phyloP scores from a whole-genome alignment of 106 monocot species.

The Agapanthus africanus region DNA sequence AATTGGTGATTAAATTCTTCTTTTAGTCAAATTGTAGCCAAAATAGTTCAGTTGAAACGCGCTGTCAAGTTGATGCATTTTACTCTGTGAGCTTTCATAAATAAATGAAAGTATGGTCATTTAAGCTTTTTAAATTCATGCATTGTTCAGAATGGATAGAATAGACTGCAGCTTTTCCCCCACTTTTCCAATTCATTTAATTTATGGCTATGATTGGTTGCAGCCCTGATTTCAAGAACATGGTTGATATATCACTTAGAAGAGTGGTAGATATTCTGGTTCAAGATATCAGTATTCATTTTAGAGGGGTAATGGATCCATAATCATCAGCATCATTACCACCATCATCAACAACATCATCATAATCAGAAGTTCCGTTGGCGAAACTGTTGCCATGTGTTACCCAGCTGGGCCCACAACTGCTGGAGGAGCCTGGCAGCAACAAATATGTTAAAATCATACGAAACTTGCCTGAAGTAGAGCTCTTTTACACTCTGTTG shows the following conservation, averaged over 20 bases:
- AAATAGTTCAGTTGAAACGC: no score
- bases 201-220: no score
- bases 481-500: slow-evolving; percentile 74
- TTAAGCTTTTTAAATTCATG: no score
- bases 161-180: no score
- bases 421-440: slow-evolving; percentile 68
- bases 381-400: slow-evolving; percentile 69
- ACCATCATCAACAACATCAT: background rate
- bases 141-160: no score
- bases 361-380: slow-evolving; percentile 44
- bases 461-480: slow-evolving; percentile 52
- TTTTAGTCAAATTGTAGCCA: no score
- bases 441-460: slow-evolving; percentile 69
- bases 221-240: slow-evolving; percentile 67
- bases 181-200: no score
- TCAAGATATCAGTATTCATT: slow-evolving; percentile 31
- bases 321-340: no score
- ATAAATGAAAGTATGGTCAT: no score
- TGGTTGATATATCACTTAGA: slow-evolving; percentile 50
- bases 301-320: slow-evolving; percentile 9
- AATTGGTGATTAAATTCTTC: no score
- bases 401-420: slow-evolving; percentile 22
- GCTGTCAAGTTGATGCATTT: no score
- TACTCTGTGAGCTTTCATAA: no score
- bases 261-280: slow-evolving; percentile 51